A percentile compares a stretch with the other conserved stretches of the same genome.
Conservation (phyloP, 2,329 filamentous ascomycete species). For the Aspergillus bombycis region DNA sequence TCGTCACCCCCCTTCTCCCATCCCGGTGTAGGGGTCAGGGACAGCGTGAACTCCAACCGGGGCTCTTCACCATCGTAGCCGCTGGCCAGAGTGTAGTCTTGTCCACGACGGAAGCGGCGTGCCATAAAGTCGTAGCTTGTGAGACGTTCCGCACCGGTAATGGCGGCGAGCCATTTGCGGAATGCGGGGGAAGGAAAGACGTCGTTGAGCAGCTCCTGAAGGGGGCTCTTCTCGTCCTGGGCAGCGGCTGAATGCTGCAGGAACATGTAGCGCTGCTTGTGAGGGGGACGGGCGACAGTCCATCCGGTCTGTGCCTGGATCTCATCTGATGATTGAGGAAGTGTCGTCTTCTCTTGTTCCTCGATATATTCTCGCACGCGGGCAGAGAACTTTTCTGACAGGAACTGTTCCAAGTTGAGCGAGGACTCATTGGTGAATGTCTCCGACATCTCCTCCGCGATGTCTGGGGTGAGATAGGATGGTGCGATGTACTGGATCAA, state of each 20-base stretch:
- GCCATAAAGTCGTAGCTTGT: slow-evolving; percentile 77
- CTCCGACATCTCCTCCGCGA: slow-evolving; percentile 77
- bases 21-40: slow-evolving; percentile 79
- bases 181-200: slow-evolving; percentile 85
- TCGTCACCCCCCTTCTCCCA: slow-evolving; percentile 76
- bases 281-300: slow-evolving; percentile 82
- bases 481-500: slow-evolving; percentile 88
- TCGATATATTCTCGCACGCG: slow-evolving; percentile 73
- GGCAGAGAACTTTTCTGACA: slow-evolving; percentile 75
- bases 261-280: slow-evolving; percentile 94
- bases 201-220: slow-evolving; percentile 78
- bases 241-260: slow-evolving; percentile 56
- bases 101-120: slow-evolving; percentile 80
- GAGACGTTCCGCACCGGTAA: slow-evolving; percentile 70
- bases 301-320: slow-evolving; percentile 66
- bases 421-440: slow-evolving; percentile 83
- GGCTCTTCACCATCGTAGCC: slow-evolving; percentile 72
- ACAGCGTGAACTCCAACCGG: slow-evolving; percentile 83
- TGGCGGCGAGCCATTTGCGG: slow-evolving; percentile 83
- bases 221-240: slow-evolving; percentile 48
- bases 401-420: slow-evolving; percentile 76
- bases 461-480: slow-evolving; percentile 89
- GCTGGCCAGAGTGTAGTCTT: slow-evolving; percentile 92
- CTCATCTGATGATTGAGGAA: slow-evolving; percentile 49
- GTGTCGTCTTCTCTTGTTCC: slow-evolving; percentile 60